phyloP scores from a whole-genome alignment of 345 rosid genomes.

The Raphanus raphanistrum region DNA sequence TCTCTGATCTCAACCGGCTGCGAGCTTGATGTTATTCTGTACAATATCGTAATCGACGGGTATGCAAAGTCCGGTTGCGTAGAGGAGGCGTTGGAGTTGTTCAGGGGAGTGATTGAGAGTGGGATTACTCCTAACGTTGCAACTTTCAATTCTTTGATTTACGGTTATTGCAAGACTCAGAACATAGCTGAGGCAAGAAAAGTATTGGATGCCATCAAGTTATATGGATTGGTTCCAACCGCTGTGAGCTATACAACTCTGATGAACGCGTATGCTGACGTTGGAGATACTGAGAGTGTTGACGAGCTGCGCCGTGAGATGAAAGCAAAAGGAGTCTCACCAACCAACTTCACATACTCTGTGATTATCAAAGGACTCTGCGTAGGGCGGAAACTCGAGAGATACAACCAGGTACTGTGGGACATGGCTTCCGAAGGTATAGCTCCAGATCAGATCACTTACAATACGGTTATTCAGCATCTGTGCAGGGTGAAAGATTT shows the following conservation, averaged over 20 bases:
- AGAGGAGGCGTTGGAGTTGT: slow-evolving; percentile 55
- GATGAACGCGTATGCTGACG: slow-evolving; percentile 67
- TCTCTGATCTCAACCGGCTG: slow-evolving; percentile 44
- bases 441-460: slow-evolving; percentile 61
- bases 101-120: slow-evolving; percentile 39
- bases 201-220: slow-evolving; percentile 48
- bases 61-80: slow-evolving; percentile 56
- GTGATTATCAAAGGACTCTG: slow-evolving; percentile 67
- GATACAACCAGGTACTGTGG: slow-evolving; percentile 41
- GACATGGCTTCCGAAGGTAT: slow-evolving; percentile 54
- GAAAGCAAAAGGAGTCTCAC: slow-evolving; percentile 43
- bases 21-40: slow-evolving; percentile 48
- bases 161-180: slow-evolving; percentile 54
- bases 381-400: slow-evolving; percentile 45
- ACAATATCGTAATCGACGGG: slow-evolving; percentile 69
- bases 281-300: slow-evolving; percentile 41
- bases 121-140: slow-evolving; percentile 56
- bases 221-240: slow-evolving; percentile 54
- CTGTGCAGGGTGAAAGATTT: slow-evolving; percentile 47
- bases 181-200: slow-evolving; percentile 48
- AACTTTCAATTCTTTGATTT: slow-evolving; percentile 69
- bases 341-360: slow-evolving; percentile 63
- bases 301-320: slow-evolving; percentile 54
- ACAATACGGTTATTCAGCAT: slow-evolving; percentile 56
- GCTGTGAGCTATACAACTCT: slow-evolving; percentile 67